A percentile compares a stretch with the other conserved stretches of the same genome.
Evolutionary conservation across 2,329 filamentous ascomycete genomes (phyloP).

Genomic region (Colletotrichum graminicola): DNA sequence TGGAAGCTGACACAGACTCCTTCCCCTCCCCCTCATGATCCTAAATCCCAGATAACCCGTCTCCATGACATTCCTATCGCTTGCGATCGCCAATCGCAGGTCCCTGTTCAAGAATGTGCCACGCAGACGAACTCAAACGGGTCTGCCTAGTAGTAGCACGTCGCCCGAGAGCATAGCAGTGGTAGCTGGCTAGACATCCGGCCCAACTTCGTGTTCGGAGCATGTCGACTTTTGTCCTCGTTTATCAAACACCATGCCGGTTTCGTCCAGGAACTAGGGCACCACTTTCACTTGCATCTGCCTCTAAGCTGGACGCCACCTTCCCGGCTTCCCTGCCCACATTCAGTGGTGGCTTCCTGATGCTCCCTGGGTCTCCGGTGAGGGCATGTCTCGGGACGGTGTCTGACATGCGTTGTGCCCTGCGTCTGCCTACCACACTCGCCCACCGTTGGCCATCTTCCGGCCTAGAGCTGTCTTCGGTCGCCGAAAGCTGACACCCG

Average conservation of each 20-base stretch:
- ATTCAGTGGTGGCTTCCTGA: conserved; percentile 5
- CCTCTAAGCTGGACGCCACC: conserved; percentile 11
- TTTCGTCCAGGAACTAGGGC: conserved; percentile 24
- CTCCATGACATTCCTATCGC: conserved; percentile 22
- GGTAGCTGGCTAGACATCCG: conserved; percentile 10
- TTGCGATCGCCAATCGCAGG: conserved; percentile 29
- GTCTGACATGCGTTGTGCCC: conserved; percentile 32
- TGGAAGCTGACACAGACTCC: not conserved
- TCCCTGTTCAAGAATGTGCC: conserved; percentile 30
- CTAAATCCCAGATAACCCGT: not conserved
- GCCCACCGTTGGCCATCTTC: conserved; percentile 15
- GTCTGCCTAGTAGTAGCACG: conserved; percentile 7
- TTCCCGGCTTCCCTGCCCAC: conserved; percentile 5
- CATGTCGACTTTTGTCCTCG: conserved; percentile 5
- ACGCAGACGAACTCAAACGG: conserved; percentile 22
- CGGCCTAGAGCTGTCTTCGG: conserved; percentile 29
- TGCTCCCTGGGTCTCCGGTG: conserved; percentile 10
- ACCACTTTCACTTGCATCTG: conserved; percentile 14
- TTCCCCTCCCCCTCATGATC: not conserved
- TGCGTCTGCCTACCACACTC: conserved; percentile 32
- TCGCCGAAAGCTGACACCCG: conserved; percentile 17
- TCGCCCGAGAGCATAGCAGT: conserved; percentile 6
- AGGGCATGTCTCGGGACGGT: conserved; percentile 31
- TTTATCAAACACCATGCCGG: conserved; percentile 21
- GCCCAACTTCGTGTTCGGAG: not conserved